Percentiles rank a stretch among this genome's conserved stretches.
phyloP scores from a whole-genome alignment of 2,329 filamentous ascomycete species.

The Penicillium sp. region DNA sequence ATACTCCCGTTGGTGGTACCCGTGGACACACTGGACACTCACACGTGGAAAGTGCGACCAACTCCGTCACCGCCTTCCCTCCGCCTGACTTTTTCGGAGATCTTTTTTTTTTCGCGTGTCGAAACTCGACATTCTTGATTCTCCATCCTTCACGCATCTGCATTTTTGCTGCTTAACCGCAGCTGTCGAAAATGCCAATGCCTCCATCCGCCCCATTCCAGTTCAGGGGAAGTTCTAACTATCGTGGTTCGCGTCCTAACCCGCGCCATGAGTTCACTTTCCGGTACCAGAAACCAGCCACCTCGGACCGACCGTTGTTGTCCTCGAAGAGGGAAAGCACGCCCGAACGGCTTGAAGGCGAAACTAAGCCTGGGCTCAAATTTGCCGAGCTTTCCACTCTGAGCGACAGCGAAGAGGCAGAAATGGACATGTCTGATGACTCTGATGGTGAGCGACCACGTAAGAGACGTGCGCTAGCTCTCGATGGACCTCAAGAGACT shows the following conservation, averaged over 20 bases:
- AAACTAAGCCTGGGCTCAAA: constrained; percentile 31
- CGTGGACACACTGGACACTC: background rate
- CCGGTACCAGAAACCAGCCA: constrained; percentile 36
- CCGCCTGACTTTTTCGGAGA: background rate
- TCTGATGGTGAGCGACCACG: constrained; percentile 35
- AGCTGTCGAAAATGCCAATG: constrained; percentile 3
- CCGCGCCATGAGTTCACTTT: constrained; percentile 40
- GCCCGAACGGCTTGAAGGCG: constrained; percentile 33
- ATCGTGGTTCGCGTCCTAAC: constrained; percentile 6
- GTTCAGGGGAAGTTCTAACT: constrained; percentile 9
- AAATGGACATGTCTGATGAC: constrained; percentile 46
- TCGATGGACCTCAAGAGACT: constrained; percentile 20
- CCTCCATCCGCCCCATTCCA: constrained; percentile 13
- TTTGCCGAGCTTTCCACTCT: constrained; percentile 40
- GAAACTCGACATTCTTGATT: background rate
- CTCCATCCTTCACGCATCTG: background rate
- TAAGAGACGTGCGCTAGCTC: constrained; percentile 37
- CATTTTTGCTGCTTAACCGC: background rate
- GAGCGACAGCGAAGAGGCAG: constrained; percentile 47
- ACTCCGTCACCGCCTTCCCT: constrained; percentile 9
- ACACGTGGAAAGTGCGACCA: background rate
- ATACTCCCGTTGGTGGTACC: background rate
- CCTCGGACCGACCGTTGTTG: constrained; percentile 39
- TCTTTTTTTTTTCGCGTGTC: constrained; percentile 15
- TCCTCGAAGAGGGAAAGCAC: constrained; percentile 35